Base-by-base conservation (phyloP, 208 protist genomes). In the Trypanosoma platydactyli region DNA sequence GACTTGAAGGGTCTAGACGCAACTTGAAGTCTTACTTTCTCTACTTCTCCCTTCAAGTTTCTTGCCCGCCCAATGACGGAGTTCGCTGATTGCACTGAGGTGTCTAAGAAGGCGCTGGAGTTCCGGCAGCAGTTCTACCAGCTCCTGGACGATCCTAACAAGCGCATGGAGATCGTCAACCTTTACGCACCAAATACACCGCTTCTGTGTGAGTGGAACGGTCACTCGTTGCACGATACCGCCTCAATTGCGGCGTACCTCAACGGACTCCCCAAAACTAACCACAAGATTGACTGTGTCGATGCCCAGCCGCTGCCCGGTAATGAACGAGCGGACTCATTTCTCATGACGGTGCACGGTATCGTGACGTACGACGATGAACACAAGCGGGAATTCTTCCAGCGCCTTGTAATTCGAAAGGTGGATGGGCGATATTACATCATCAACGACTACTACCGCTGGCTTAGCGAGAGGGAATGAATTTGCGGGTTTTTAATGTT, bases 401-500 rank as follows among this genome's bases (percentile, higher is more conserved):
- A 96, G 65, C 80, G 90, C 24, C 72, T 96, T 54, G 82, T 94
- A 16, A 77, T 96, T 53, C 77, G 86, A n/a, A 79, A 81, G 42
- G 69, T 77, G 30, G 79, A 87, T n/a, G 83, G 79, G 29, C 64
- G 74, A 4, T 92, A 88, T 51, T 94, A 94, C 79, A 94, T 96
- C 29, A 25, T 96, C 20, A 91, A 96, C 60, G 90, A 96, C 69
- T 96, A 96, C 80, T 94, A 94, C 70, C 87, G 90, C 64, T 96
- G 90, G 90, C 68, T 94, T 18, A 77, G 77, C 50, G 89, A 94
- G 72, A 78, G 77, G 48, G 62, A 66, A 20, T 80, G n/a, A 54
- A 16, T 44, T 3, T 16, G 30, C 16, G 56, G 5, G 46, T 51
- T 0, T 62, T 33, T 16, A 2, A n/a, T 55, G 4, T 6, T 27